Percentiles rank a stretch among this genome's conserved stretches.
Evolutionary conservation across 2,329 filamentous ascomycete genomes (phyloP).

Genomic region (Penicillium digitatum): DNA sequence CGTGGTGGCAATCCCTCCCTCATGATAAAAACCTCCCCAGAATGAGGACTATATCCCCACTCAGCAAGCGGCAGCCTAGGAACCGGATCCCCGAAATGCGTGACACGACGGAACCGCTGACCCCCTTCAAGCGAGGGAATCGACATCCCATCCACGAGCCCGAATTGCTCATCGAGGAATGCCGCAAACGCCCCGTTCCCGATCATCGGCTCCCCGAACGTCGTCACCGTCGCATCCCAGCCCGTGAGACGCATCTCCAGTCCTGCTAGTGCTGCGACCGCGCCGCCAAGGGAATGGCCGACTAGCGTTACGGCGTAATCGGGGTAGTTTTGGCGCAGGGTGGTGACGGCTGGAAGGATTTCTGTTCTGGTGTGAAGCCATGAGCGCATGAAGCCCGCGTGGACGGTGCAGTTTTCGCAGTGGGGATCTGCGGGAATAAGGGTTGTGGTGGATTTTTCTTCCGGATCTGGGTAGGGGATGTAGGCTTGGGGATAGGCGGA

Average conservation of each 20-base stretch:
- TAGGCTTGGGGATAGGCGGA: conserved; percentile 88
- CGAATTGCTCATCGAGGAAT: conserved; percentile 55
- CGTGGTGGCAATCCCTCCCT: conserved; percentile 66
- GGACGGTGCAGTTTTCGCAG: conserved; percentile 86
- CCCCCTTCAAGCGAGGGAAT: conserved; percentile 3
- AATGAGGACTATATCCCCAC: conserved; percentile 84
- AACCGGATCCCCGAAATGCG: conserved; percentile 81
- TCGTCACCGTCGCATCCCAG: conserved; percentile 74
- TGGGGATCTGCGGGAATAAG: conserved; percentile 43
- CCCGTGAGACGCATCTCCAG: conserved; percentile 76
- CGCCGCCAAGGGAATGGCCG: conserved; percentile 88
- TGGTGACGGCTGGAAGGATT: conserved; percentile 64
- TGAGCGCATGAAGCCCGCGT: conserved; percentile 80
- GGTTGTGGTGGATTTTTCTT: conserved; percentile 33
- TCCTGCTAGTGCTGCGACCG: conserved; percentile 80
- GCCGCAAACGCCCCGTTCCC: conserved; percentile 53
- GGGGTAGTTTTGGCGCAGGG: conserved; percentile 59
- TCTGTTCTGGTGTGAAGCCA: conserved; percentile 71
- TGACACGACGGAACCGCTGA: conserved; percentile 67
- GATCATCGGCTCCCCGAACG: conserved; percentile 79
- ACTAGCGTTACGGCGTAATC: conserved; percentile 72
- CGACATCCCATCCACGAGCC: conserved; percentile 26
- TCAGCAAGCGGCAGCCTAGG: conserved; percentile 79
- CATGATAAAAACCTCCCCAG: conserved; percentile 80
- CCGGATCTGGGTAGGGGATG: conserved; percentile 66